These are phyloP conservation scores for Rubia yunnanensis DNA, from an alignment of 257 asterid genomes.

Conservation along the genomic window DNA sequence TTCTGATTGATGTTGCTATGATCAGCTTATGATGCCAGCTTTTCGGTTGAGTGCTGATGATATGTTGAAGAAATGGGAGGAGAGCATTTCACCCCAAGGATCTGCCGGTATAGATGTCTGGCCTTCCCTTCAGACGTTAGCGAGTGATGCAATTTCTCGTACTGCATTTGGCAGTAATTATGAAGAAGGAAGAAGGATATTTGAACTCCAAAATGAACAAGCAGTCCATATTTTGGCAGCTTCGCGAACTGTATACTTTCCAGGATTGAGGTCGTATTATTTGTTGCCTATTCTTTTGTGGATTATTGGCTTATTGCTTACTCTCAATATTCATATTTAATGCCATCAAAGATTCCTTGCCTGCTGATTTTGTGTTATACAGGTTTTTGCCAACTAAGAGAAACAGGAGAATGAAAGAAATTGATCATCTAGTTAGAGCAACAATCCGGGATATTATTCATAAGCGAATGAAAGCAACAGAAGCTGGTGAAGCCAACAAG, in stretches of 20 bases:
- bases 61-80: conserved; percentile 39
- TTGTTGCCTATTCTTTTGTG: not conserved
- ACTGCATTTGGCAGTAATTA: conserved; percentile 58
- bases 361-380: not conserved
- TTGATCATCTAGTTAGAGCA: conserved; percentile 1
- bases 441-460: conserved; percentile 6
- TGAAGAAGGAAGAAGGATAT: conserved; percentile 38
- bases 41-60: conserved; percentile 33
- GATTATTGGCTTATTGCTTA: not conserved
- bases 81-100: conserved; percentile 18
- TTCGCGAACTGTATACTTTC: conserved; percentile 22
- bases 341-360: not conserved
- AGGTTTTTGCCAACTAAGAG: conserved; percentile 19
- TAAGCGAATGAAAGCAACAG: conserved; percentile 7
- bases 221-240: conserved; percentile 14
- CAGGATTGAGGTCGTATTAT: conserved; percentile 33
- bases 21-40: conserved; percentile 46
- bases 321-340: not conserved
- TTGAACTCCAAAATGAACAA: conserved; percentile 38
- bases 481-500: conserved; percentile 17
- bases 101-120: conserved; percentile 42
- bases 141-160: conserved; percentile 40
- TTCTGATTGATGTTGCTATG: not conserved
- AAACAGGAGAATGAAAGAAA: conserved; percentile 20
- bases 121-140: conserved; percentile 31